Evolutionary conservation across 257 asterid species (phyloP), one percentile per base, ranked within the genome.

Genomic region (Euphrasia confusa): DNA sequence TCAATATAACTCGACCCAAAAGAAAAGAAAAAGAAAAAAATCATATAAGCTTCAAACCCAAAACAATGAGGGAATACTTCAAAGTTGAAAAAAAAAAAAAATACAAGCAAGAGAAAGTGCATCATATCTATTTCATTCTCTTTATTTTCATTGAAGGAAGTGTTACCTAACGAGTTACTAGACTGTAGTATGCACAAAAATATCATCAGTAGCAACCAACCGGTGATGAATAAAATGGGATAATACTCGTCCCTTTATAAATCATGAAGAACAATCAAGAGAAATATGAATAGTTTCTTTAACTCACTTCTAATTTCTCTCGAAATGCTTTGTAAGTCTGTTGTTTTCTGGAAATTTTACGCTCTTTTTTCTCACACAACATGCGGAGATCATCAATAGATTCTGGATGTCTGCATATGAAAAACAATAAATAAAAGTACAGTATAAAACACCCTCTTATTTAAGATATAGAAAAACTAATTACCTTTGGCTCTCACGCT

Each of bases 401-500:
- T 75, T 90, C 97, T 26, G 89, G 77, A 75, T 76, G 81, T 74
- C 97, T 89, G 92, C 84, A 77, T 30, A 62, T 42, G 49, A 66
- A 54, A 27, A 4, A 44, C 33, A 63, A 35, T 52, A 69, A 64
- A 40, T 63, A 26, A 60, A 58, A 66, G 50, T 44, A 37, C 32
- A 18, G n/a, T 27, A 74, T 5, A 72, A 48, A 66, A 56, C 52
- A 63, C 61, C 10, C 21, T 61, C 21, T 7, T 60, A 65, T 58
- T 74, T 47, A 32, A 52, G 58, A 14, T 63, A 72, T 54, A 52
- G 60, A 40, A 63, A 28, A 61, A 44, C 65, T n/a, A 59, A 47
- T 61, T 70, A 84, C 95, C 91, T 86, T 75, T 71, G 91, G 76
- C 84, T 83, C 83, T 92, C 96, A 26, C 79, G 93, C 72, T 76